Evolutionary conservation across 2,329 filamentous ascomycete genomes (phyloP).

Genomic region (Trichophyton verrucosum): DNA sequence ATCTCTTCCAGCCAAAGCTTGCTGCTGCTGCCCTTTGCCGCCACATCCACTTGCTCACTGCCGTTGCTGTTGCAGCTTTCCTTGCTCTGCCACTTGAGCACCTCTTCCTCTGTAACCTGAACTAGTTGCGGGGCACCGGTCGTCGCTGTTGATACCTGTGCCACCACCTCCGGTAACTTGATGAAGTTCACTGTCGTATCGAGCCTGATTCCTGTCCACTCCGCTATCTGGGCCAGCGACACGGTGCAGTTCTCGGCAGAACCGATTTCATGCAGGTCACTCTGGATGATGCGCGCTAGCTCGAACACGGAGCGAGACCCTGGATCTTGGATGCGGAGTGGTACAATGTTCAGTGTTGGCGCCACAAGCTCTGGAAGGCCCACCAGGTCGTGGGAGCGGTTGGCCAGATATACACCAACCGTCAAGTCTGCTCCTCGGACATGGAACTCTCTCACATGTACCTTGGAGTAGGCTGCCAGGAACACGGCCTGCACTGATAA

Average conservation of each 20-base stretch:
- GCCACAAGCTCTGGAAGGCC: slow-evolving; percentile 42
- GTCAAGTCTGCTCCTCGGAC: slow-evolving; percentile 37
- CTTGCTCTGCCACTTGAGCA: slow-evolving; percentile 2
- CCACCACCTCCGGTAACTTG: slow-evolving; percentile 36
- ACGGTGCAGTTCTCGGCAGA: slow-evolving; percentile 43
- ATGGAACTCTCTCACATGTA: slow-evolving; percentile 1
- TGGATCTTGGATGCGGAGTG: slow-evolving; percentile 45
- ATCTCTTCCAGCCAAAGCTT: not conserved
- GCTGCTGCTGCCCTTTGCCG: not conserved
- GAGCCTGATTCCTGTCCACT: slow-evolving; percentile 61
- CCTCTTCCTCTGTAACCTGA: slow-evolving; percentile 4
- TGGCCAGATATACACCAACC: slow-evolving; percentile 74
- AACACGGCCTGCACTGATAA: slow-evolving; percentile 62
- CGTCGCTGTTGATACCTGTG: not conserved
- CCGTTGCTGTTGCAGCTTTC: not conserved
- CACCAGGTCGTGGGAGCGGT: slow-evolving; percentile 47
- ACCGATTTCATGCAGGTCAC: slow-evolving; percentile 53
- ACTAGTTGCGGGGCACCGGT: slow-evolving; percentile 5
- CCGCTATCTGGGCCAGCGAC: slow-evolving; percentile 56
- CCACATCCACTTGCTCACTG: not conserved
- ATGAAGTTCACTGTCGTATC: slow-evolving; percentile 75
- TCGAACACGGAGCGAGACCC: slow-evolving; percentile 29
- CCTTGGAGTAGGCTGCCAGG: slow-evolving; percentile 53
- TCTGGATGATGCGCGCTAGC: slow-evolving; percentile 51
- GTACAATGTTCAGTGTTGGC: slow-evolving; percentile 70